Evolutionary conservation across 345 rosid species (phyloP).

Genomic region (Lepidium sativum): DNA sequence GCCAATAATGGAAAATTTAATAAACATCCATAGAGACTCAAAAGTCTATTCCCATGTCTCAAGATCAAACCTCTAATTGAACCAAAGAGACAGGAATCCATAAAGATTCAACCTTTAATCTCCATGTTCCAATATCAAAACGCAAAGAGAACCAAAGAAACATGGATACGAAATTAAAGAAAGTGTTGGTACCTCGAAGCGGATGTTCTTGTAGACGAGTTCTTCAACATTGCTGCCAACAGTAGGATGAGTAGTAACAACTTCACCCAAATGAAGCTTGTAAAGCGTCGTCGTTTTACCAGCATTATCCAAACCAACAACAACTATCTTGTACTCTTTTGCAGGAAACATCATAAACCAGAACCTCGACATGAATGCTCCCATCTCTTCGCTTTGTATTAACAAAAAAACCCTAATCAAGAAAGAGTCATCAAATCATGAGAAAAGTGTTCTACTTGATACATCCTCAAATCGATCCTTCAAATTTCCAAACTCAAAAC

Average conservation of each 20-base stretch:
- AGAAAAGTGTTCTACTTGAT: neutral
- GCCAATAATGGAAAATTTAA: neutral
- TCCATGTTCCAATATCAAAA: neutral
- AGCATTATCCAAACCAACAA: slow-evolving; percentile 94
- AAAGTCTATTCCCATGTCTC: neutral
- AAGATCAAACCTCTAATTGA: neutral
- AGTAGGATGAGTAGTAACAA: slow-evolving; percentile 92
- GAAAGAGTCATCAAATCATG: neutral
- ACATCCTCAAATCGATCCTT: neutral
- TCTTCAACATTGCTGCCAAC: slow-evolving; percentile 97
- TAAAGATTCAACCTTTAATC: no score
- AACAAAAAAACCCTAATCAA: neutral
- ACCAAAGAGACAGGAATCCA: no score
- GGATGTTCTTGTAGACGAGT: slow-evolving; percentile 90
- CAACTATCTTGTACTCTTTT: slow-evolving; percentile 94
- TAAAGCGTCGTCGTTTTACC: slow-evolving; percentile 98
- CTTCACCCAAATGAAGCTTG: slow-evolving; percentile 89
- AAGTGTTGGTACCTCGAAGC: slow-evolving; percentile 54
- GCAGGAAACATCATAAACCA: slow-evolving; percentile 97
- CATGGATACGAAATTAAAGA: neutral
- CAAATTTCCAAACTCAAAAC: neutral
- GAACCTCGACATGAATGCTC: slow-evolving; percentile 73
- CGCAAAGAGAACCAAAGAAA: neutral
- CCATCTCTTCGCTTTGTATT: slow-evolving; percentile 37
- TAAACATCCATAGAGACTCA: neutral